Evolutionary conservation across 352 stramenopile genomes (phyloP).

Genomic region (Phytophthora colocasiae): DNA sequence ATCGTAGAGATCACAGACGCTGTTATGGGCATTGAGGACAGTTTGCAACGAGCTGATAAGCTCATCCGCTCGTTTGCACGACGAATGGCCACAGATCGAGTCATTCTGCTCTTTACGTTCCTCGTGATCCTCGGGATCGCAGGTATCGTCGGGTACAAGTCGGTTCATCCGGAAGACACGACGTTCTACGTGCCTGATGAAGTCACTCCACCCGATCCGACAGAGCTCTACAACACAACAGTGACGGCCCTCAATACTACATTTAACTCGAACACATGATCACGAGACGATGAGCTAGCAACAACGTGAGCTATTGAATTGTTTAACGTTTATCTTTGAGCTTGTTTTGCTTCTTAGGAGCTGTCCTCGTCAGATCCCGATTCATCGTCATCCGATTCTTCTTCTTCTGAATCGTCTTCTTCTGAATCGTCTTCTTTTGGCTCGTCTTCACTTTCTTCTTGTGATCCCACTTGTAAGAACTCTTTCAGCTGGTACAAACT

Average conservation of each 20-base stretch:
- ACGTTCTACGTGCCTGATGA: constrained; percentile 89
- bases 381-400: constrained; percentile 35
- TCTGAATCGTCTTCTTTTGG: constrained; percentile 36
- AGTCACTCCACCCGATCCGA: constrained; percentile 82
- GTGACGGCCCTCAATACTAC: constrained; percentile 69
- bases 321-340: constrained; percentile 26
- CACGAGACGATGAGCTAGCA: constrained; percentile 5
- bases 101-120: constrained; percentile 84
- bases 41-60: constrained; percentile 77
- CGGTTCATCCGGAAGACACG: constrained; percentile 70
- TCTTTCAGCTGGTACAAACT: constrained; percentile 71
- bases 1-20: constrained; percentile 90
- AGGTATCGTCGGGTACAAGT: constrained; percentile 87
- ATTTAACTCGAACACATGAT: constrained; percentile 35
- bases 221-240: constrained; percentile 79
- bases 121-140: constrained; percentile 84
- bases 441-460: constrained; percentile 27
- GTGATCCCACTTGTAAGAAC: constrained; percentile 43
- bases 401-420: constrained; percentile 33
- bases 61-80: constrained; percentile 84
- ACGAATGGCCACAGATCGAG: constrained; percentile 83
- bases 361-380: constrained; percentile 31
- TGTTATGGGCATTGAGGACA: constrained; percentile 89
- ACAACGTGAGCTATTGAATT: constrained; percentile 11
- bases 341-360: constrained; percentile 13